phyloP scores from a whole-genome alignment of 2,329 filamentous ascomycete genomes.

The Emmonsia crescens region DNA sequence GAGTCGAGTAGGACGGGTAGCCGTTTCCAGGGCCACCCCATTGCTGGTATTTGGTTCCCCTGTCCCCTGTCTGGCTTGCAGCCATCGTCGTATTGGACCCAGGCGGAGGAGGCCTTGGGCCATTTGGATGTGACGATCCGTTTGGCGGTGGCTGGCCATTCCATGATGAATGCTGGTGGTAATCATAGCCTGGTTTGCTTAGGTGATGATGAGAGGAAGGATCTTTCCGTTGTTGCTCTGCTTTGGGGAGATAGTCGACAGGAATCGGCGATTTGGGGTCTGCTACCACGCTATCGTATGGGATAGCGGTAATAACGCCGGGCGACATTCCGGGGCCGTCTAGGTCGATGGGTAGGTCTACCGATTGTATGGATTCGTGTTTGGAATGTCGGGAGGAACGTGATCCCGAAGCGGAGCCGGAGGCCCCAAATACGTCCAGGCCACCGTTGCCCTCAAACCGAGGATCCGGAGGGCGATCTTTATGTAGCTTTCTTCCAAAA shows the following conservation, averaged over 20 bases:
- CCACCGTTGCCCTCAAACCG: conserved; percentile 46
- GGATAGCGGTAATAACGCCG: conserved; percentile 77
- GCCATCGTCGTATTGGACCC: conserved; percentile 52
- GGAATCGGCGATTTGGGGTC: conserved; percentile 60
- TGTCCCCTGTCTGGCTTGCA: conserved; percentile 59
- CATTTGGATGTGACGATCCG: conserved; percentile 46
- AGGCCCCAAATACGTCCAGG: conserved; percentile 50
- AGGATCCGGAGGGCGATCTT: conserved; percentile 56
- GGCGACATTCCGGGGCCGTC: conserved; percentile 56
- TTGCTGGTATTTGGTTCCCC: conserved; percentile 63
- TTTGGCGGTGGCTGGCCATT: conserved; percentile 44
- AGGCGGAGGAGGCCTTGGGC: conserved; percentile 51
- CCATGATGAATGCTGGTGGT: conserved; percentile 77
- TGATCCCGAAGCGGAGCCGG: conserved; percentile 51
- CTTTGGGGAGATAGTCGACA: conserved; percentile 60
- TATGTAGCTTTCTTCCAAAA: conserved; percentile 69
- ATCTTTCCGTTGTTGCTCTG: conserved; percentile 52
- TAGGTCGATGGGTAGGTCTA: conserved; percentile 56
- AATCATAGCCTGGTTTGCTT: conserved; percentile 66
- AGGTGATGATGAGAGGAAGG: conserved; percentile 76
- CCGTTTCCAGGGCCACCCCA: conserved; percentile 54
- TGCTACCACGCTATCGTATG: conserved; percentile 60
- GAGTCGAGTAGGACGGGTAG: conserved; percentile 48
- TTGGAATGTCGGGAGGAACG: conserved; percentile 63
- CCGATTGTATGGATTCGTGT: conserved; percentile 59